phyloP scores from a whole-genome alignment of 1,284 basidiomycete species.

The Afroboletus lepidellus region DNA sequence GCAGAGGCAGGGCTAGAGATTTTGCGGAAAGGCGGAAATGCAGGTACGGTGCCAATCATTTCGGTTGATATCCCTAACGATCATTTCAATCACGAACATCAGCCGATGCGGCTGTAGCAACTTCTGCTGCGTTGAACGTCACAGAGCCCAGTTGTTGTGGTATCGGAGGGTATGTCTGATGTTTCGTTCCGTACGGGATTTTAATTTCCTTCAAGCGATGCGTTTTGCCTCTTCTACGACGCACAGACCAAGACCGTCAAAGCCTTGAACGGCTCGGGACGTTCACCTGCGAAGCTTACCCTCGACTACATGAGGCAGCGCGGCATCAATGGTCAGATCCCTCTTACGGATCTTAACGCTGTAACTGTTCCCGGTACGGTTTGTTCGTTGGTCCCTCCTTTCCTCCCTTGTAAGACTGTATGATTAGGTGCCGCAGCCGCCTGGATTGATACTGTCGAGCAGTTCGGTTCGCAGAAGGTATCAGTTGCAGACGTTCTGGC shows the following conservation, averaged over 20 bases:
- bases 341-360: slow-evolving; percentile 74
- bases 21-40: slow-evolving; percentile 87
- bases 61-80: not conserved
- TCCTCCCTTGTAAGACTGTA: not conserved
- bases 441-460: slow-evolving; percentile 87
- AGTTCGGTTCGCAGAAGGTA: slow-evolving; percentile 82
- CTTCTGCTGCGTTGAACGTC: slow-evolving; percentile 86
- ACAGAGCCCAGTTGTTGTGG: slow-evolving; percentile 82
- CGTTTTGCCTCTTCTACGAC: slow-evolving; percentile 91
- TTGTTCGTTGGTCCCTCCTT: not conserved
- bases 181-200: not conserved
- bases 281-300: slow-evolving; percentile 76
- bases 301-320: slow-evolving; percentile 71
- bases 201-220: slow-evolving; percentile 55
- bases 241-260: slow-evolving; percentile 77
- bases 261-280: slow-evolving; percentile 85
- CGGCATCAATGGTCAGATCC: slow-evolving; percentile 72
- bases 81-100: slow-evolving; percentile 2
- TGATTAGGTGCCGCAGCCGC: slow-evolving; percentile 80
- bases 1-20: slow-evolving; percentile 88
- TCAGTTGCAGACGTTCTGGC: slow-evolving; percentile 79
- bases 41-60: slow-evolving; percentile 47
- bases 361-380: slow-evolving; percentile 86
- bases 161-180: slow-evolving; percentile 65
- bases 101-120: slow-evolving; percentile 78